Conservation (phyloP, 345 rosid genomes). For the Gossypium raimondii region DNA sequence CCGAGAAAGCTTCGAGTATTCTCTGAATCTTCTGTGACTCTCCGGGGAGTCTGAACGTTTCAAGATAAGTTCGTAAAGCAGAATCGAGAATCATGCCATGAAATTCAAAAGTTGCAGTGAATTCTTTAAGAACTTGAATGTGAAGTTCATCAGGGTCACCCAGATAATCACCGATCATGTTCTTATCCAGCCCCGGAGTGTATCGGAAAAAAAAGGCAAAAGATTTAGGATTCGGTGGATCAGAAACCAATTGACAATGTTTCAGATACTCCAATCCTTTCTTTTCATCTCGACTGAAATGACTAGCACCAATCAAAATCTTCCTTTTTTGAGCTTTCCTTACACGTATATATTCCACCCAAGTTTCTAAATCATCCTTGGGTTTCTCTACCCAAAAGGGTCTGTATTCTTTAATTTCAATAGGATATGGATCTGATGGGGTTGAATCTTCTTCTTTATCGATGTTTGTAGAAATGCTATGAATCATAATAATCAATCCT, state of each 20-base stretch:
- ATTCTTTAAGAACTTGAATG: constrained; percentile 66
- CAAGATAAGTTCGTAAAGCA: constrained; percentile 70
- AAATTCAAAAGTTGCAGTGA: constrained; percentile 68
- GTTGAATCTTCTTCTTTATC: constrained; percentile 48
- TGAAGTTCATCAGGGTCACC: constrained; percentile 89
- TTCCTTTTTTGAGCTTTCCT: constrained; percentile 78
- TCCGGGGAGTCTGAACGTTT: constrained; percentile 79
- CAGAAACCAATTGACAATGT: constrained; percentile 49
- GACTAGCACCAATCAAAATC: constrained; percentile 60
- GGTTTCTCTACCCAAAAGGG: constrained; percentile 75
- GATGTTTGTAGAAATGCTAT: constrained; percentile 71
- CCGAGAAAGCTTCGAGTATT: constrained; percentile 77
- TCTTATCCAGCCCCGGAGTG: constrained; percentile 68
- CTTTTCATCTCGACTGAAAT: constrained; percentile 74
- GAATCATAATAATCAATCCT: constrained; percentile 71
- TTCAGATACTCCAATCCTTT: constrained; percentile 84
- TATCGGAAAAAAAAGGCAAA: constrained; percentile 67
- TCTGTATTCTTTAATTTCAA: constrained; percentile 53
- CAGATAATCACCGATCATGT: constrained; percentile 72
- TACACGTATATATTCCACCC: constrained; percentile 60
- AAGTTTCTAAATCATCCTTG: constrained; percentile 48
- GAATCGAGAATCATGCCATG: constrained; percentile 78
- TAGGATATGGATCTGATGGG: constrained; percentile 43
- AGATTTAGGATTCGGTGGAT: constrained; percentile 64
- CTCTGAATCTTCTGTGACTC: constrained; percentile 90